These are phyloP conservation scores for Bullera alba DNA, from an alignment of 768 basidiomycete species.

Conservation along the genomic window DNA sequence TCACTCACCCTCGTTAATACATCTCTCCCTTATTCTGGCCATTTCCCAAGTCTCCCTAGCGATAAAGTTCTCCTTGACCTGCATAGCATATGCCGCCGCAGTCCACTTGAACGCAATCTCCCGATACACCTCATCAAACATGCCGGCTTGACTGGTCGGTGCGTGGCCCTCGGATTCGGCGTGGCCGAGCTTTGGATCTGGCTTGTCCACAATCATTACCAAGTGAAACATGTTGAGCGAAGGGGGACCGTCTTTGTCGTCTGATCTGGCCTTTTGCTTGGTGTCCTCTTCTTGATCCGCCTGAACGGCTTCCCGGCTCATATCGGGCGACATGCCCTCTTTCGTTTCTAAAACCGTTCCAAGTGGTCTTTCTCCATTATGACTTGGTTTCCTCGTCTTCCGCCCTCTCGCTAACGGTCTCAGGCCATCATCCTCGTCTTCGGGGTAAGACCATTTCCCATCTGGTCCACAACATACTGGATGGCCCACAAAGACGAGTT, in stretches of 20 bases:
- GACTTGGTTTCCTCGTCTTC: slow-evolving; percentile 14
- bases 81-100: slow-evolving; percentile 86
- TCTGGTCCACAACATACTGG: slow-evolving; percentile 74
- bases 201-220: slow-evolving; percentile 77
- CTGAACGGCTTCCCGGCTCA: neutral
- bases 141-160: slow-evolving; percentile 12
- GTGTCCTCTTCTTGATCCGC: neutral
- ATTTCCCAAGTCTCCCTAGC: slow-evolving; percentile 70
- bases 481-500: slow-evolving; percentile 87
- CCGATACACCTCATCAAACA: slow-evolving; percentile 69
- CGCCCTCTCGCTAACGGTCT: slow-evolving; percentile 11
- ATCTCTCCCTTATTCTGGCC: slow-evolving; percentile 63
- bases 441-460: slow-evolving; percentile 60
- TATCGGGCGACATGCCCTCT: slow-evolving; percentile 3
- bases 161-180: slow-evolving; percentile 10
- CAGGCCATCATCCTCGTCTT: slow-evolving; percentile 30
- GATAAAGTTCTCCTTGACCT: slow-evolving; percentile 78
- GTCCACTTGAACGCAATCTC: slow-evolving; percentile 84
- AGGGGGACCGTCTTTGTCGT: slow-evolving; percentile 16
- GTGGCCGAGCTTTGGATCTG: slow-evolving; percentile 56
- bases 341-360: slow-evolving; percentile 20
- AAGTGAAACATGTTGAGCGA: slow-evolving; percentile 59
- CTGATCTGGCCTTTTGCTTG: slow-evolving; percentile 1
- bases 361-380: slow-evolving; percentile 5
- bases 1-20: slow-evolving; percentile 48